Percentiles rank a stretch among this genome's conserved stretches.
These are phyloP conservation scores for Poteriospumella lacustris DNA, from an alignment of 108 stramenopile genomes.

Conservation along the genomic window DNA sequence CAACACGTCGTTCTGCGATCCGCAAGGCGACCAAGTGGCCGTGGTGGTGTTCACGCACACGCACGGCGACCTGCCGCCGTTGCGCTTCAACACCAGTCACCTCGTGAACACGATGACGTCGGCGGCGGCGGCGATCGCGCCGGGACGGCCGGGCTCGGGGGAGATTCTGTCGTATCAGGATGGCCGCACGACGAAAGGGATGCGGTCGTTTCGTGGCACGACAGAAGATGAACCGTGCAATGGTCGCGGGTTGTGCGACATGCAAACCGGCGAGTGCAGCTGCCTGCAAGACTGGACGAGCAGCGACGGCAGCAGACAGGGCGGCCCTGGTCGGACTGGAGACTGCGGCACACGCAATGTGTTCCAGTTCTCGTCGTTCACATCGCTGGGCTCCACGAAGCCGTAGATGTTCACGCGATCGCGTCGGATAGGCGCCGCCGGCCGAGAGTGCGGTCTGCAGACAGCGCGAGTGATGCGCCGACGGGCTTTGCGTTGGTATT, in stretches of 20 bases:
- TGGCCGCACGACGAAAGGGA: conserved; percentile 27
- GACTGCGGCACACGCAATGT: too few relatives aligned
- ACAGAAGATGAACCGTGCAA: conserved; percentile 46
- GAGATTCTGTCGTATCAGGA: conserved; percentile 32
- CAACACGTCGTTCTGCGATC: conserved; percentile 40
- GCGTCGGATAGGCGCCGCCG: too few relatives aligned
- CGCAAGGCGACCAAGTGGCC: conserved; percentile 37
- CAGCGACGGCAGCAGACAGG: conserved; percentile 36
- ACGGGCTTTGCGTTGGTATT: too few relatives aligned
- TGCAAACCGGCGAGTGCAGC: conserved; percentile 36
- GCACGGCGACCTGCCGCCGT: conserved; percentile 45
- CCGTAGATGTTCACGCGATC: too few relatives aligned
- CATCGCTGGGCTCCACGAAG: too few relatives aligned
- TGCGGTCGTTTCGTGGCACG: conserved; percentile 19
- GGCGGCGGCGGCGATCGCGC: too few relatives aligned
- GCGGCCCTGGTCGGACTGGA: conserved; percentile 38
- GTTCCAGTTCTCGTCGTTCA: too few relatives aligned
- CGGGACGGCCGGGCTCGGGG: neutral
- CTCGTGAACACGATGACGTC: conserved; percentile 30
- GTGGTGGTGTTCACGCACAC: conserved; percentile 41
- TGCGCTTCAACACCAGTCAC: conserved; percentile 20
- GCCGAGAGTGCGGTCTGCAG: too few relatives aligned
- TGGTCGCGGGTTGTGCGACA: conserved; percentile 38
- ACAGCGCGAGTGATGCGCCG: too few relatives aligned
- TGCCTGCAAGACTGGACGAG: conserved; percentile 45